Evolutionary conservation across 106 monocot genomes (phyloP).

Genomic region (Acanthochlamys bracteata): DNA sequence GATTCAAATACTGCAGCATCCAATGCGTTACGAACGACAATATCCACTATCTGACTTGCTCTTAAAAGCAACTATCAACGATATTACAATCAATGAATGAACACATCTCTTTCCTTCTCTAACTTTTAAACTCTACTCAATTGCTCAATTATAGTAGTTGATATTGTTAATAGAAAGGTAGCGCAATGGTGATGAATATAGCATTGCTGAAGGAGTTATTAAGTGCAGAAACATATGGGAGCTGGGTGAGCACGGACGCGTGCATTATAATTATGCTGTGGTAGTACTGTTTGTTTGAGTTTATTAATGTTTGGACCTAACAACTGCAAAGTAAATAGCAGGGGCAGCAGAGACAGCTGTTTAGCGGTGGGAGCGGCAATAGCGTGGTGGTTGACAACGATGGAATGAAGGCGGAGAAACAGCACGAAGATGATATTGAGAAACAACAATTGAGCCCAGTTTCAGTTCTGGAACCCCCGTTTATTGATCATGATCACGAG

Average conservation of each 20-base stretch:
- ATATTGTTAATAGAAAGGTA: neutral
- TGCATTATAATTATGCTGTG: too few species aligned
- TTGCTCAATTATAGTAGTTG: too few species aligned
- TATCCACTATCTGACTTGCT: neutral
- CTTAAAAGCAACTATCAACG: neutral
- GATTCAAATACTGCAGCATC: neutral
- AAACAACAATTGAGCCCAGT: conserved; percentile 33
- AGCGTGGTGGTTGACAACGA: neutral
- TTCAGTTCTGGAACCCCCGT: conserved; percentile 26
- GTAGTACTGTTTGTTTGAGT: too few species aligned
- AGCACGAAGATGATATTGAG: conserved; percentile 9
- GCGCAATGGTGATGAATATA: neutral
- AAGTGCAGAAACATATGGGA: neutral
- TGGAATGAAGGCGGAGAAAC: neutral
- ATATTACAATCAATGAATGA: neutral
- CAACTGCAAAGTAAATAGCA: too few species aligned
- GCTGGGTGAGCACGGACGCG: neutral
- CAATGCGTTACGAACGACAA: neutral
- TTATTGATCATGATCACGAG: conserved; percentile 14
- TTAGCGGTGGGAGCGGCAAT: neutral
- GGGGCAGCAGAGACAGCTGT: conserved; percentile 20
- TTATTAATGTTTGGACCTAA: too few species aligned
- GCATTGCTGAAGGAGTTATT: neutral
- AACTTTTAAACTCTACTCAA: neutral
- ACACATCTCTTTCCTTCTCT: too few species aligned